A percentile compares a stretch with the other conserved stretches of the same genome.
These are phyloP conservation scores for Thalassiosira mediterranea DNA, from an alignment of 352 stramenopile species.

Conservation along the genomic window DNA sequence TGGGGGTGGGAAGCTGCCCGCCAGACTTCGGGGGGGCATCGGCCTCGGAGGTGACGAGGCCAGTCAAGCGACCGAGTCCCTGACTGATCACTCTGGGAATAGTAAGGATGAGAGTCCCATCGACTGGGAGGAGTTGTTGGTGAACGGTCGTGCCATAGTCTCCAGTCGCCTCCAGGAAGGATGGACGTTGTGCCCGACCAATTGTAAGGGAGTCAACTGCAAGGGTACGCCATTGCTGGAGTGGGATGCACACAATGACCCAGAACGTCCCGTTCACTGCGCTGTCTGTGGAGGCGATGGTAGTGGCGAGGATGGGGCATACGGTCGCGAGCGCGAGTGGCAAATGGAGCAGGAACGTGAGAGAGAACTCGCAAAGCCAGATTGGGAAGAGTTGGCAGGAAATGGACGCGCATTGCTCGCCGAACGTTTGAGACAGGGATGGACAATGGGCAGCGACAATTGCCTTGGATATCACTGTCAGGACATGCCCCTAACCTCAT, in stretches of 20 bases:
- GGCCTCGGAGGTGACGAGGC: not conserved
- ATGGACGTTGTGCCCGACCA: slow-evolving; percentile 21
- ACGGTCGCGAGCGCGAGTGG: slow-evolving; percentile 6
- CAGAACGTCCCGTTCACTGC: too few species aligned
- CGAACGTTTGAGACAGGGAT: slow-evolving; percentile 30
- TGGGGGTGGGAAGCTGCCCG: too few species aligned
- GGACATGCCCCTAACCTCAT: slow-evolving; percentile 21
- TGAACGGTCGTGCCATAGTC: slow-evolving; percentile 10
- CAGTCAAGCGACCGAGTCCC: slow-evolving; percentile 10
- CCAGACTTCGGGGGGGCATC: too few species aligned
- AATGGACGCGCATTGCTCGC: slow-evolving; percentile 25
- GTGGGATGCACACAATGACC: not conserved
- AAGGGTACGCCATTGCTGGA: slow-evolving; percentile 30
- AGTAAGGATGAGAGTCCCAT: slow-evolving; percentile 5
- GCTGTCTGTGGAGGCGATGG: slow-evolving; percentile 25
- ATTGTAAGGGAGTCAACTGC: slow-evolving; percentile 23
- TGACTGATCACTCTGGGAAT: not conserved
- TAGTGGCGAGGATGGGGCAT: slow-evolving; percentile 9
- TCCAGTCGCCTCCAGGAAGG: slow-evolving; percentile 27
- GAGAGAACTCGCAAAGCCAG: not conserved
- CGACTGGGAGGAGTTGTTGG: slow-evolving; percentile 22
- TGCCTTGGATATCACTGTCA: slow-evolving; percentile 26
- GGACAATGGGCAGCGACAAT: slow-evolving; percentile 26
- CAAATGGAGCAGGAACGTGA: not conserved
- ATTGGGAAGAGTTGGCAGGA: slow-evolving; percentile 25